Percentiles rank a stretch among this genome's conserved stretches.
phyloP scores from a whole-genome alignment of 108 stramenopile genomes.

The Asterionellopsis glacialis region DNA sequence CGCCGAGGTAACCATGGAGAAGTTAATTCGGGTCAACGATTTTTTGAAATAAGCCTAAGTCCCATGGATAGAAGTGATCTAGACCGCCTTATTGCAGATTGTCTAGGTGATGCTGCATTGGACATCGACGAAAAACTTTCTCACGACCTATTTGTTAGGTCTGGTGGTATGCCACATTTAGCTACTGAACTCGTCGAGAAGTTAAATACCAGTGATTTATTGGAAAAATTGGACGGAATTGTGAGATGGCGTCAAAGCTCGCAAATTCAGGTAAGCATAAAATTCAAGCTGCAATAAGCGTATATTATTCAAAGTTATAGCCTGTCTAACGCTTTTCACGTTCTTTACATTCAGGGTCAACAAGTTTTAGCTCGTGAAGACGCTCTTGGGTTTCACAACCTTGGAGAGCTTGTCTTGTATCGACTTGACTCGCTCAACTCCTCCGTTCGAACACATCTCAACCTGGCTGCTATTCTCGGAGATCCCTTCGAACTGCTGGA shows the following conservation, averaged over 20 bases:
- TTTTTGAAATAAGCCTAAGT: conserved; percentile 34
- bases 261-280: not conserved
- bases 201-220: conserved; percentile 7
- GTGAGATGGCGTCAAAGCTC: not conserved
- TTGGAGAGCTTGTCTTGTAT: conserved; percentile 49
- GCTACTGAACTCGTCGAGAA: conserved; percentile 38
- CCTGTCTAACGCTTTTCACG: too few species aligned
- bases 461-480: conserved; percentile 58
- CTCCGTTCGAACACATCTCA: conserved; percentile 37
- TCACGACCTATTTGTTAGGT: conserved; percentile 34
- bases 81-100: conserved; percentile 32
- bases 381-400: not conserved
- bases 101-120: conserved; percentile 21
- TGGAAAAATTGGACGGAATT: not conserved
- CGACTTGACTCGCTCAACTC: conserved; percentile 59
- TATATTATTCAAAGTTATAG: too few species aligned
- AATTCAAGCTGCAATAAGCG: too few species aligned
- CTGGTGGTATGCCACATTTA: conserved; percentile 67
- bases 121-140: conserved; percentile 39
- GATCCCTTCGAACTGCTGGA: conserved; percentile 38
- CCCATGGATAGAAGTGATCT: conserved; percentile 44
- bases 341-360: not conserved
- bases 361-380: not conserved
- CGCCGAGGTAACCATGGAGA: conserved; percentile 10
- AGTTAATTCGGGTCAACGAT: conserved; percentile 14